These are phyloP conservation scores for Plasmodium billcollinsi DNA, from an alignment of 169 alveolate species.

Conservation along the genomic window DNA sequence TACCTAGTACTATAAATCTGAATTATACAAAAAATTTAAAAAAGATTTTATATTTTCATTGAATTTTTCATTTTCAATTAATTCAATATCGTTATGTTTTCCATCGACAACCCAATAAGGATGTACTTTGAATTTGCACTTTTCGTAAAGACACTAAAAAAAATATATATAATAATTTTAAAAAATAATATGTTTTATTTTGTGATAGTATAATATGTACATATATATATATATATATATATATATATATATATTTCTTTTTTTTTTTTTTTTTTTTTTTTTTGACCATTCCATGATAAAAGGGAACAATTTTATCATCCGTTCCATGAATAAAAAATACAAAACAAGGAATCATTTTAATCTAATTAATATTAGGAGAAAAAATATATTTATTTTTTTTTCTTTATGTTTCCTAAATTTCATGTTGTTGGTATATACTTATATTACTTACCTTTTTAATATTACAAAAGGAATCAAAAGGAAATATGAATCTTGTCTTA, in stretches of 20 bases:
- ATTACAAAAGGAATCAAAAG: slow-evolving; percentile 73
- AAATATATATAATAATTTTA: slow-evolving; percentile 8
- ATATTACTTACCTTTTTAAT: slow-evolving; percentile 39
- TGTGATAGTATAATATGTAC: not conserved
- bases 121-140: slow-evolving; percentile 62
- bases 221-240: slow-evolving; percentile 1
- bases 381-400: not conserved
- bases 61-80: slow-evolving; percentile 60
- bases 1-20: not conserved
- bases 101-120: slow-evolving; percentile 74
- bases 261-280: not conserved
- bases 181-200: not conserved
- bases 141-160: slow-evolving; percentile 61
- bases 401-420: not conserved
- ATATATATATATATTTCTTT: not conserved
- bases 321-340: slow-evolving; percentile 73
- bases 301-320: slow-evolving; percentile 76
- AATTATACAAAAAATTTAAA: slow-evolving; percentile 47
- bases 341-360: slow-evolving; percentile 51
- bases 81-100: slow-evolving; percentile 70
- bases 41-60: slow-evolving; percentile 40
- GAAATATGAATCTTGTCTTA: slow-evolving; percentile 66
- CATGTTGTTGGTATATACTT: not conserved
- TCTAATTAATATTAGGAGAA: slow-evolving; percentile 22
- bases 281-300: slow-evolving; percentile 73